A percentile compares a stretch with the other conserved stretches of the same genome.
These are phyloP conservation scores for Hortiboletus flavorubellus DNA, from an alignment of 768 basidiomycete genomes.

Conservation along the genomic window DNA sequence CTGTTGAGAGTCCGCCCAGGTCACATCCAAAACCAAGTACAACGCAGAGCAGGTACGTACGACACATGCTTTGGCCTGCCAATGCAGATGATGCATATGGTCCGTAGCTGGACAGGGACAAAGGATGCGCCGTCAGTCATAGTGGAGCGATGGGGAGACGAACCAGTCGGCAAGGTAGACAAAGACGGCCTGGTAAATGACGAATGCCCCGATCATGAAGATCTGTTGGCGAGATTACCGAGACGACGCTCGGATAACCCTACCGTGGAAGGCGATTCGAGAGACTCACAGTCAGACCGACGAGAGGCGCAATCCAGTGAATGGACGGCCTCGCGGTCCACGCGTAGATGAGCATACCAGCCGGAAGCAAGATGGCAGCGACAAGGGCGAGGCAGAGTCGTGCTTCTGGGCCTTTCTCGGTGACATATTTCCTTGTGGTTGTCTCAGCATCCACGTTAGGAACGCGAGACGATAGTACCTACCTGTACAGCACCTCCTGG, in stretches of 20 bases:
- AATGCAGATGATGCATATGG: slow-evolving; percentile 67
- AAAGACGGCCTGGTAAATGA: slow-evolving; percentile 58
- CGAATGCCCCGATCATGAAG: slow-evolving; percentile 48
- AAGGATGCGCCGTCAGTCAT: background rate
- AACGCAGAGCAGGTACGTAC: slow-evolving; percentile 33
- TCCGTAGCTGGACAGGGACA: slow-evolving; percentile 38
- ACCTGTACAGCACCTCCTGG: slow-evolving; percentile 53
- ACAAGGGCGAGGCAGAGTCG: slow-evolving; percentile 56
- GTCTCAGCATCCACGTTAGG: background rate
- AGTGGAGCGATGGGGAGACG: slow-evolving; percentile 8
- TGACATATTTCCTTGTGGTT: slow-evolving; percentile 28
- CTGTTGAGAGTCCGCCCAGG: slow-evolving; percentile 23
- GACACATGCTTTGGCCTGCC: slow-evolving; percentile 61
- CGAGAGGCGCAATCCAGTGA: slow-evolving; percentile 52
- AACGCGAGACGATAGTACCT: slow-evolving; percentile 10
- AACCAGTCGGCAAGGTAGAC: slow-evolving; percentile 65
- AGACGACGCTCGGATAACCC: background rate
- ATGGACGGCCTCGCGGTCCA: slow-evolving; percentile 57
- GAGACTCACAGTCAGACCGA: slow-evolving; percentile 25
- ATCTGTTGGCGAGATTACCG: slow-evolving; percentile 32
- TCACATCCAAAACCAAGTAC: slow-evolving; percentile 17
- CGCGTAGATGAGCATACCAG: slow-evolving; percentile 69
- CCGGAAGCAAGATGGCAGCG: slow-evolving; percentile 51
- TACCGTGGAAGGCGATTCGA: background rate
- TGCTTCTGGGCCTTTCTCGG: slow-evolving; percentile 48